These are phyloP conservation scores for Paxillus ammoniavirescens DNA, from an alignment of 768 basidiomycete species.

Conservation along the genomic window DNA sequence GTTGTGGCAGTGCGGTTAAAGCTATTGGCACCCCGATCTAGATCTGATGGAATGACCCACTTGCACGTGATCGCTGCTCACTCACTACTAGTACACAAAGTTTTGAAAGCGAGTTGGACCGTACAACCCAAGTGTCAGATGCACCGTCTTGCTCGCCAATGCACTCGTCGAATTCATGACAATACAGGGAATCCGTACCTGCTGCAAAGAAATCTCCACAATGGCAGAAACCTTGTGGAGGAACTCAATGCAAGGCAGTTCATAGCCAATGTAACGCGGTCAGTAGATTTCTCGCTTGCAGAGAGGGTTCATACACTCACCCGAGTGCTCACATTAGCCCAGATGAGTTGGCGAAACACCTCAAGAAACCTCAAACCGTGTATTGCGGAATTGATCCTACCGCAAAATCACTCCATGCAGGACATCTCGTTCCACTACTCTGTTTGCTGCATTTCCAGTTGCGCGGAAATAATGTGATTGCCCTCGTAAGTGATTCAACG, in stretches of 20 bases:
- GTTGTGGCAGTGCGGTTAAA: conserved; percentile 13
- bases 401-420: conserved; percentile 85
- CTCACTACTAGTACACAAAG: background rate
- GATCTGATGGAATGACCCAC: background rate
- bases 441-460: conserved; percentile 85
- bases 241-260: conserved; percentile 34
- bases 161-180: conserved; percentile 5
- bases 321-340: conserved; percentile 30
- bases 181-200: background rate
- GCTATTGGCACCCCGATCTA: conserved; percentile 2
- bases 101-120: background rate
- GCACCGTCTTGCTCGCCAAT: conserved; percentile 21
- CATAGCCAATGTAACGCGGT: conserved; percentile 38
- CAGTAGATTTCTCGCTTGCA: conserved; percentile 3
- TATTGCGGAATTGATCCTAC: conserved; percentile 96
- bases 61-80: background rate
- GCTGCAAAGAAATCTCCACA: conserved; percentile 15
- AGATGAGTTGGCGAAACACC: conserved; percentile 41
- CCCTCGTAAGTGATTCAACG: conserved; percentile 59
- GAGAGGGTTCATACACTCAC: conserved; percentile 2
- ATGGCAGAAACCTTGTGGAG: conserved; percentile 26
- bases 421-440: conserved; percentile 88
- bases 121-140: conserved; percentile 11
- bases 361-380: conserved; percentile 44
- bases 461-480: conserved; percentile 79